Percentiles rank a stretch among this genome's conserved stretches.
Evolutionary conservation across 2,329 filamentous ascomycete species (phyloP).

Genomic region (Aureobasidium sp.): DNA sequence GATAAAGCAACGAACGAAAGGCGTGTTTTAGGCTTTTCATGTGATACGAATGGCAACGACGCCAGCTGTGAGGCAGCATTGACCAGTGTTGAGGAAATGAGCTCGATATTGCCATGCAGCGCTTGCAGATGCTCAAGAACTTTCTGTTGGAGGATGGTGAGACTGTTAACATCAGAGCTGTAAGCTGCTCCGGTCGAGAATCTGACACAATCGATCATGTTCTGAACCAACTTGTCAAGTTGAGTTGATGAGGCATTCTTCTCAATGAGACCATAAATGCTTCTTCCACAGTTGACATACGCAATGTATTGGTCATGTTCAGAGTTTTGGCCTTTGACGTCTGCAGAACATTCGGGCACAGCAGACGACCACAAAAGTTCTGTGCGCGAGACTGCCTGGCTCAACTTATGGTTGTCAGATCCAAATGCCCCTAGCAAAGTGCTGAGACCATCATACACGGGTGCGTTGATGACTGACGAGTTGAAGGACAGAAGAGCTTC

Average conservation of each 20-base stretch:
- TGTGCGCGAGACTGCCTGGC: slow-evolving; percentile 24
- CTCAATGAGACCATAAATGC: slow-evolving; percentile 71
- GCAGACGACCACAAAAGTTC: slow-evolving; percentile 27
- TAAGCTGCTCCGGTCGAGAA: slow-evolving; percentile 62
- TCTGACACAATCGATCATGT: slow-evolving; percentile 65
- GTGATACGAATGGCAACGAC: slow-evolving; percentile 56
- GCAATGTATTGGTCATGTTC: slow-evolving; percentile 80
- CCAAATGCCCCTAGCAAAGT: slow-evolving; percentile 31
- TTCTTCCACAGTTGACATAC: slow-evolving; percentile 69
- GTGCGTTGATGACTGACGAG: slow-evolving; percentile 35
- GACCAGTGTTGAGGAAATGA: slow-evolving; percentile 62
- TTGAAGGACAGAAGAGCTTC: slow-evolving; percentile 41
- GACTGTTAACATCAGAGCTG: slow-evolving; percentile 63
- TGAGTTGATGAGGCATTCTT: slow-evolving; percentile 54
- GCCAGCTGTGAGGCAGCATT: slow-evolving; percentile 63
- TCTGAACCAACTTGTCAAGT: slow-evolving; percentile 60
- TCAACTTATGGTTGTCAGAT: slow-evolving; percentile 20
- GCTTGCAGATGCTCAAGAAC: slow-evolving; percentile 61
- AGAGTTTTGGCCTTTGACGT: slow-evolving; percentile 19
- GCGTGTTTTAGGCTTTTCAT: slow-evolving; percentile 33
- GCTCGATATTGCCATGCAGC: slow-evolving; percentile 58
- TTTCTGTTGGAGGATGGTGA: slow-evolving; percentile 64
- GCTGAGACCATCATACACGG: slow-evolving; percentile 36
- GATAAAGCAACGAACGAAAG: slow-evolving; percentile 87
- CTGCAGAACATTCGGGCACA: slow-evolving; percentile 20